A percentile compares a stretch with the other conserved stretches of the same genome.
These are phyloP conservation scores for Blastobotrys apis DNA, from an alignment of 1,139 yeast species.

Conservation along the genomic window DNA sequence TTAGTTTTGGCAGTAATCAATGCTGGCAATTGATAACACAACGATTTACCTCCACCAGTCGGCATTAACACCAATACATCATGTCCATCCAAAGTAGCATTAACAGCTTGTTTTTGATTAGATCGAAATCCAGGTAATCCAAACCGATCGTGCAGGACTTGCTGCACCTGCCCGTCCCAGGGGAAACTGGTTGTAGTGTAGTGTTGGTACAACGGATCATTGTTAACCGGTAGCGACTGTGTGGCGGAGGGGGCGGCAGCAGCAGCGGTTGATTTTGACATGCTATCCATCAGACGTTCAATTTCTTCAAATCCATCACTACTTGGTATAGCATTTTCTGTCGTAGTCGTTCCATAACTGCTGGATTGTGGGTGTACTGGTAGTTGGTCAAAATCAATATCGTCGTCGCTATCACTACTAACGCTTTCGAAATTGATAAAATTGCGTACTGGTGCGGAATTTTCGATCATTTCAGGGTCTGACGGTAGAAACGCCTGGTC, in stretches of 20 bases:
- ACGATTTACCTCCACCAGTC: slow-evolving; percentile 97
- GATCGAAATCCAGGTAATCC: slow-evolving; percentile 65
- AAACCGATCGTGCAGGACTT: slow-evolving; percentile 55
- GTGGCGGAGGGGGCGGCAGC: background rate
- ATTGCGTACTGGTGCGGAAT: too few species aligned
- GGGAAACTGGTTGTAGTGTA: slow-evolving; percentile 32
- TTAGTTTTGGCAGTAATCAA: slow-evolving; percentile 67
- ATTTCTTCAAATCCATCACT: slow-evolving; percentile 8
- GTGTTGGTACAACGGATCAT: slow-evolving; percentile 4
- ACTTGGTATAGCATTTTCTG: background rate
- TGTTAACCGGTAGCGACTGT: background rate
- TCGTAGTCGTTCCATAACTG: background rate
- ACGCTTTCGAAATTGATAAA: too few species aligned
- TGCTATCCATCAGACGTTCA: slow-evolving; percentile 4
- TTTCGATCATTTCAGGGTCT: background rate
- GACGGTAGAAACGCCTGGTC: background rate
- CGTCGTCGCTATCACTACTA: background rate
- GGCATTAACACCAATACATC: slow-evolving; percentile 98
- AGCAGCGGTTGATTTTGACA: background rate
- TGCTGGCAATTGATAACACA: slow-evolving; percentile 95
- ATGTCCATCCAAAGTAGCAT: slow-evolving; percentile 70
- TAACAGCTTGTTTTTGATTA: slow-evolving; percentile 83
- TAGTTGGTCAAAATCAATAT: background rate
- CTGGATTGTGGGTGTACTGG: too few species aligned
- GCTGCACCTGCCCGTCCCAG: slow-evolving; percentile 65